A percentile compares a stretch with the other conserved stretches of the same genome.
These are phyloP conservation scores for Candida stauntonica DNA, from an alignment of 805 yeast genomes.

Conservation along the genomic window DNA sequence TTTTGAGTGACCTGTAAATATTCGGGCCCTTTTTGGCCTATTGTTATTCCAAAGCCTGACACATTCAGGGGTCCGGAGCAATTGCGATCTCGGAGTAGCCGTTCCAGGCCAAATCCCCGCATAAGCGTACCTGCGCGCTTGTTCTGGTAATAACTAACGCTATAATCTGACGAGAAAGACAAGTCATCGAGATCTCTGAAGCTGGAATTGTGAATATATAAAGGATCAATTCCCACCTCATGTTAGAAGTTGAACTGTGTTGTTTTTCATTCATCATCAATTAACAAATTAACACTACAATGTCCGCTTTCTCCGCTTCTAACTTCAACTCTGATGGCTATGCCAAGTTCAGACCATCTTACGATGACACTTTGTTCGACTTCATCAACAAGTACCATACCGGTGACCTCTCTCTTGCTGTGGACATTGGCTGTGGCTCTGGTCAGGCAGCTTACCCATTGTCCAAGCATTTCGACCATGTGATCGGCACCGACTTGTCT, in stretches of 20 bases:
- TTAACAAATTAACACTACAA: slow-evolving; percentile 20
- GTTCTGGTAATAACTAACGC: too few species aligned
- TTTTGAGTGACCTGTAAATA: not conserved
- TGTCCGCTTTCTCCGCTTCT: slow-evolving; percentile 60
- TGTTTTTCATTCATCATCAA: too few species aligned
- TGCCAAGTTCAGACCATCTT: slow-evolving; percentile 58
- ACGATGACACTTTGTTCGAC: slow-evolving; percentile 49
- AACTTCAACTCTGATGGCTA: slow-evolving; percentile 52
- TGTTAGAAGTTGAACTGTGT: too few species aligned
- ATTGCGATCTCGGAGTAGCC: slow-evolving; percentile 10
- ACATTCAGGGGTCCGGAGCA: too few species aligned
- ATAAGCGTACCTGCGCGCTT: too few species aligned
- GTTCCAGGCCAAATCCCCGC: too few species aligned
- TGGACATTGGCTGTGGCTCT: slow-evolving; percentile 81
- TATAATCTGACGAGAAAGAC: too few species aligned
- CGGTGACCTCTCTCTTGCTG: slow-evolving; percentile 34
- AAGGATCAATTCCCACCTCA: too few species aligned
- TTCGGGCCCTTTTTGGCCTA: too few species aligned
- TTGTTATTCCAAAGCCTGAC: too few species aligned
- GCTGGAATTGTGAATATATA: too few species aligned
- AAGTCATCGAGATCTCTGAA: too few species aligned
- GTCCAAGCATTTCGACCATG: slow-evolving; percentile 37
- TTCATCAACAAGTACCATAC: slow-evolving; percentile 39
- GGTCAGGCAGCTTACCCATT: slow-evolving; percentile 66
- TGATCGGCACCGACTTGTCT: slow-evolving; percentile 63